These are phyloP conservation scores for Phytophthora cajani DNA, from an alignment of 352 stramenopile genomes.

Conservation along the genomic window DNA sequence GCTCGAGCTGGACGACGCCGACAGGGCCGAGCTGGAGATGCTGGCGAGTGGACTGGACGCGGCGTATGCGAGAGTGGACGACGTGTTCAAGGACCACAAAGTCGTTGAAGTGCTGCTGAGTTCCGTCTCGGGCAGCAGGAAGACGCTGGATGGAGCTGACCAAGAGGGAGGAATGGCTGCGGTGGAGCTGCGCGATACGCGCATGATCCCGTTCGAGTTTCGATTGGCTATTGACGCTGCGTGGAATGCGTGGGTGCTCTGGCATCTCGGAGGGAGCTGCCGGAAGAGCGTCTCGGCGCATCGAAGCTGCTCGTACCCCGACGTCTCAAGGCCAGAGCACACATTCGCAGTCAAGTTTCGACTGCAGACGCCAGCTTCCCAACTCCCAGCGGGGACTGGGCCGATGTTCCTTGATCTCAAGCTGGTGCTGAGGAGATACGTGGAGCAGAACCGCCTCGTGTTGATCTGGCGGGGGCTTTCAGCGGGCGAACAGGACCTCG, in stretches of 20 bases:
- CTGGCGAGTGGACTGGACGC: conserved; percentile 35
- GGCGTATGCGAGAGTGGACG: conserved; percentile 25
- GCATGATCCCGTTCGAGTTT: conserved; percentile 43
- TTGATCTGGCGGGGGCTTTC: conserved; percentile 42
- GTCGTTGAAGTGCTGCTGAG: conserved; percentile 14
- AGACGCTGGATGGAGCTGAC: conserved; percentile 12
- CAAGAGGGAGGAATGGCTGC: conserved; percentile 3
- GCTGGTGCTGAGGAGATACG: conserved; percentile 45
- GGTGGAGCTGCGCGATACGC: conserved; percentile 35
- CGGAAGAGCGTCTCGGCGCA: conserved; percentile 39
- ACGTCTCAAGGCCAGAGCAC: conserved; percentile 38
- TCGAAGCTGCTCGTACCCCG: conserved; percentile 38
- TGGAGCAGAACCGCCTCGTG: conserved; percentile 37
- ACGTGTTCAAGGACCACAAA: conserved; percentile 24
- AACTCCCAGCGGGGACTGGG: not conserved
- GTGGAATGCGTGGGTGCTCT: conserved; percentile 47
- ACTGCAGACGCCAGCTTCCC: conserved; percentile 22
- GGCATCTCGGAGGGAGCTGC: conserved; percentile 38
- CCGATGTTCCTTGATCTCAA: conserved; percentile 38
- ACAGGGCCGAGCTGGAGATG: conserved; percentile 36
- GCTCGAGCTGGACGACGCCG: conserved; percentile 29
- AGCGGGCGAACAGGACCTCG: conserved; percentile 41
- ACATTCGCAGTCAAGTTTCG: conserved; percentile 47
- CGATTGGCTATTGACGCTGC: conserved; percentile 33
- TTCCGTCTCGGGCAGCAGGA: conserved; percentile 21